Evolutionary conservation across 768 basidiomycete species (phyloP), one percentile per base, ranked within the genome.

Genomic region (Podaxis sp.): DNA sequence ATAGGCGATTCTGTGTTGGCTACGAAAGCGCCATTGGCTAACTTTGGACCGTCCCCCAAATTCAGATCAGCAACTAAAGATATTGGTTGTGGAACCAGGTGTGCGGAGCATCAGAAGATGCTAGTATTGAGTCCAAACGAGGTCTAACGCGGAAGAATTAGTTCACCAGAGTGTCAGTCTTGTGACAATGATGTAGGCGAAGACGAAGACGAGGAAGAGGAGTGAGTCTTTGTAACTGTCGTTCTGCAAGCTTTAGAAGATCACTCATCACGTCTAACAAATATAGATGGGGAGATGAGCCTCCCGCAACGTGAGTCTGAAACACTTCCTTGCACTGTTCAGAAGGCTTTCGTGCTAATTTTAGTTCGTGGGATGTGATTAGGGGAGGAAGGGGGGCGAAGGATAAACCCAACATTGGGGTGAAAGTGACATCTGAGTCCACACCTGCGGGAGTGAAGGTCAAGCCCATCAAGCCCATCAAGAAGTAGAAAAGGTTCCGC

Each of bases 251-350:
- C n/a, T 58, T 58, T 33, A 44, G 57, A 58, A 58, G 57, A 26
- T 49, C 24, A 49, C 57, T 33, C 38, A 13, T 51, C 26, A n/a
- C 12, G 17, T 26, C 38, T 51, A 11, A 8, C n/a, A 60, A 41
- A 41, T 41, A 37, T 60, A 60, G 59, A 60, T 54, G 51, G 51
- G 38, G 24, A 44, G 51, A 53, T 48, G 3, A 30, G 3, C 17
- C 57, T 48, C 57, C 57, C 38, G 57, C 44, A 20, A 22, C 22
- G 57, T 58, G 46, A 30, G 50, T 51, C 40, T 60, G 59, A 60
- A 60, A 60, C 59, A 52, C 38, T 60, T 60, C n/a, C 15, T 20
- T 10, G 44, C n/a, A n/a, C 15, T 28, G 5, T 17, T 28, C 26
- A 30, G 49, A 26, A 40, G 22, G 44, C 17, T 8, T 4, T 15